A percentile compares a stretch with the other conserved stretches of the same genome.
Conservation (phyloP, 179 eudicot genomes). For the Heliamphora pulchella region DNA sequence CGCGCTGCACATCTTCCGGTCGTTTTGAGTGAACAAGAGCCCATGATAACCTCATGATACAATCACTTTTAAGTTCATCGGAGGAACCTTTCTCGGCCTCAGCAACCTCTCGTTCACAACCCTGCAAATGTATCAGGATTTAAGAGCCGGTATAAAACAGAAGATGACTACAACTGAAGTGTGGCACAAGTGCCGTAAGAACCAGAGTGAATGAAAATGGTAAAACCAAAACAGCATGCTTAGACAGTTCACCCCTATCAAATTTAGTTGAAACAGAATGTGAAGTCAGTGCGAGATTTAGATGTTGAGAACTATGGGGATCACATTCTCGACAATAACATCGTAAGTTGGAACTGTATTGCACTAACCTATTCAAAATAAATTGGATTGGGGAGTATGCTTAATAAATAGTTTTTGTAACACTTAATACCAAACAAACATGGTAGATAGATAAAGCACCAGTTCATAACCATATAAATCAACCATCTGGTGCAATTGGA, state of each 20-base stretch:
- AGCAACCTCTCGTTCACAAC: conserved; percentile 70
- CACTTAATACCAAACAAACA: neutral
- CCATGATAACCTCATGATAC: conserved; percentile 68
- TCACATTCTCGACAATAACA: neutral
- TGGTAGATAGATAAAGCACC: neutral
- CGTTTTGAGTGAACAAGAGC: conserved; percentile 71
- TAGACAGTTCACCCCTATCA: neutral
- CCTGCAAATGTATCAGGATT: conserved; percentile 30
- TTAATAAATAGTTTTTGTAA: neutral
- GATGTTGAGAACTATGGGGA: neutral
- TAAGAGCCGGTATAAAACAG: neutral
- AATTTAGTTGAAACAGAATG: neutral
- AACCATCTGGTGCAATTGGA: neutral
- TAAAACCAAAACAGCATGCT: neutral
- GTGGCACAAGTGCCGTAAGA: neutral
- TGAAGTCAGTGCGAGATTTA: neutral
- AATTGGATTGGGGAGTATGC: neutral
- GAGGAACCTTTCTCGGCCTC: conserved; percentile 50
- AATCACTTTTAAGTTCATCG: conserved; percentile 43
- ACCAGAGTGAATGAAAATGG: neutral
- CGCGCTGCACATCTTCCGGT: conserved; percentile 66
- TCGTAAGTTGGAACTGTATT: neutral
- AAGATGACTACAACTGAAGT: neutral
- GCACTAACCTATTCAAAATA: neutral
- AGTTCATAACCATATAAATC: neutral